These are phyloP conservation scores for Colletotrichum sojae DNA, from an alignment of 2,329 filamentous ascomycete species.

Conservation along the genomic window DNA sequence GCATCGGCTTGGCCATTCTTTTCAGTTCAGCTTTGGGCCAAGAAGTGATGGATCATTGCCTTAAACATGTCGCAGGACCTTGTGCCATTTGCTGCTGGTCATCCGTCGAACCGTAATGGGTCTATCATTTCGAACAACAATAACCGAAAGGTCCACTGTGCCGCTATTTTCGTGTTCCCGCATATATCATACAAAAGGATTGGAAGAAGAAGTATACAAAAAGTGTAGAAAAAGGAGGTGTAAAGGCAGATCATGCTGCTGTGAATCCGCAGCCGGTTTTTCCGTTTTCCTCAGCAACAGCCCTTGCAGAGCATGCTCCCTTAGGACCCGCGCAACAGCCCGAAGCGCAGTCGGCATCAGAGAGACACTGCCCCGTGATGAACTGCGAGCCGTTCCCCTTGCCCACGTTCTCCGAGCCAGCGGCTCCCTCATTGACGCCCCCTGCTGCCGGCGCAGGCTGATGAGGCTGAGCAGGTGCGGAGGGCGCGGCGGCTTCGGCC, in stretches of 20 bases:
- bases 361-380: conserved; percentile 47
- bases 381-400: conserved; percentile 46
- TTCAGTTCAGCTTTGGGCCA: no score
- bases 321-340: conserved; percentile 48
- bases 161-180: not conserved
- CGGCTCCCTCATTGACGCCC: not conserved
- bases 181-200: not conserved
- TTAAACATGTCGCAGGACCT: not conserved
- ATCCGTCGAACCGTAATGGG: not conserved
- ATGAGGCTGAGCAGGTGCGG: not conserved
- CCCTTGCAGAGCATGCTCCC: conserved; percentile 33
- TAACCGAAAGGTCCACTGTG: not conserved
- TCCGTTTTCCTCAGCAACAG: conserved; percentile 26
- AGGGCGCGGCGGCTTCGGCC: conserved; percentile 10
- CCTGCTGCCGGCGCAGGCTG: not conserved
- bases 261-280: conserved; percentile 33
- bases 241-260: not conserved
- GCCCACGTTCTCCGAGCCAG: conserved; percentile 45
- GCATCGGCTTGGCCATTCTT: not conserved
- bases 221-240: not conserved
- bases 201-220: not conserved
- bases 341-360: conserved; percentile 48
- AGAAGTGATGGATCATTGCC: not conserved
- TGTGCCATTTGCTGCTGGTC: not conserved
- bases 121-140: not conserved